phyloP scores from a whole-genome alignment of 768 basidiomycete genomes.

The Trametes maxima region DNA sequence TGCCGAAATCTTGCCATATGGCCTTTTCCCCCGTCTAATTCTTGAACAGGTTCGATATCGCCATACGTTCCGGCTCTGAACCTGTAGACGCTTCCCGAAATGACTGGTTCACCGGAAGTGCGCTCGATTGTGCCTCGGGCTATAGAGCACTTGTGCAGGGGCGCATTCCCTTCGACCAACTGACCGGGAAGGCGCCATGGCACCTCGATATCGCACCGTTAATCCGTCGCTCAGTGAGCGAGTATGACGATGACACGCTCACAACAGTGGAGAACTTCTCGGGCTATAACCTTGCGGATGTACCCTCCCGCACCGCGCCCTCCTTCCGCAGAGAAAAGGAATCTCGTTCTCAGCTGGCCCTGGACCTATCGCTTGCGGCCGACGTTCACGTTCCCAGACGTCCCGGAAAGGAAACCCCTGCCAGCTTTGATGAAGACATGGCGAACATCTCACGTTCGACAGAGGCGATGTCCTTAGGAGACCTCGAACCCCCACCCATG shows the following conservation, averaged over 20 bases:
- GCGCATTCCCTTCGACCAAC: conserved; percentile 42
- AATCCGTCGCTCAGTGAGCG: conserved; percentile 45
- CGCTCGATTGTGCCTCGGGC: conserved; percentile 53
- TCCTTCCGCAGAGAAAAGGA: conserved; percentile 52
- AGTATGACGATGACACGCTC: conserved; percentile 38
- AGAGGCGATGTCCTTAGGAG: conserved; percentile 49
- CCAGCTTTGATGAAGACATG: conserved; percentile 37
- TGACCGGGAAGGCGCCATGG: conserved; percentile 53
- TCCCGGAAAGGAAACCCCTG: conserved; percentile 34
- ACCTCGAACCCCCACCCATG: conserved; percentile 54
- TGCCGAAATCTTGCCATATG: background rate
- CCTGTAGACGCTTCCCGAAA: conserved; percentile 46
- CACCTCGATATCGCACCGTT: conserved; percentile 50
- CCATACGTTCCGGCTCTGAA: conserved; percentile 55
- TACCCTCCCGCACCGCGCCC: conserved; percentile 39
- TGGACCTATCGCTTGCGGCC: conserved; percentile 63
- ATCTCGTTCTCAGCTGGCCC: conserved; percentile 60
- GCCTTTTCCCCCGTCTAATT: background rate
- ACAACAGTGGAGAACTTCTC: conserved; percentile 43
- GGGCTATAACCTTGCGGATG: conserved; percentile 45
- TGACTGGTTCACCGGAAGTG: conserved; percentile 59
- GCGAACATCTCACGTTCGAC: conserved; percentile 61
- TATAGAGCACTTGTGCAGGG: conserved; percentile 55
- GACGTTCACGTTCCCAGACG: conserved; percentile 55
- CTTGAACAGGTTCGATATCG: conserved; percentile 58